Evolutionary conservation across 768 basidiomycete genomes (phyloP).

Genomic region (Butyriboletus loyo): DNA sequence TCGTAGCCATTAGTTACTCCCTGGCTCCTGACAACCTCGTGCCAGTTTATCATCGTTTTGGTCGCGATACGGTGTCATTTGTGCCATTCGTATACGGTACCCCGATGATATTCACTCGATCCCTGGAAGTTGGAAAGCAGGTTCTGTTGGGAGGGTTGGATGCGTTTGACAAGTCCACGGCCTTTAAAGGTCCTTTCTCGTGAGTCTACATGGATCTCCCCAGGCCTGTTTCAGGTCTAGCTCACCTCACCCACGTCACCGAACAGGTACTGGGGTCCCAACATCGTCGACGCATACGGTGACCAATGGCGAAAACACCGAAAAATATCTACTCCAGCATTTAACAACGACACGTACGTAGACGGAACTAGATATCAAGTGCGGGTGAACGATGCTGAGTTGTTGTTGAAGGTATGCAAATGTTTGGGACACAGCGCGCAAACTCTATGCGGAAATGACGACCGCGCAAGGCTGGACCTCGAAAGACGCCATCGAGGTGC

Average conservation of each 20-base stretch:
- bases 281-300: slow-evolving; percentile 7
- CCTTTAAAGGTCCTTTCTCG: not conserved
- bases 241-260: not conserved
- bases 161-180: not conserved
- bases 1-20: not conserved
- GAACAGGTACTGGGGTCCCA: slow-evolving; percentile 22
- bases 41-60: slow-evolving; percentile 11
- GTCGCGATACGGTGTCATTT: slow-evolving; percentile 16
- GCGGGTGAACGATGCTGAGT: not conserved
- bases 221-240: not conserved
- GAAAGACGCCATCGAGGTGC: slow-evolving; percentile 7
- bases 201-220: not conserved
- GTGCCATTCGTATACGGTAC: slow-evolving; percentile 12
- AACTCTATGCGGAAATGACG: slow-evolving; percentile 15
- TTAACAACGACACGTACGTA: slow-evolving; percentile 20
- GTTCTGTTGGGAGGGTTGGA: slow-evolving; percentile 7
- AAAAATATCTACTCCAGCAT: slow-evolving; percentile 15
- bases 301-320: slow-evolving; percentile 21
- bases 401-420: slow-evolving; percentile 3
- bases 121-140: slow-evolving; percentile 14
- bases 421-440: slow-evolving; percentile 13
- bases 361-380: not conserved
- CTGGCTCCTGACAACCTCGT: not conserved
- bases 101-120: slow-evolving; percentile 17
- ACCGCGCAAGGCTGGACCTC: slow-evolving; percentile 8